Evolutionary conservation across 2,329 filamentous ascomycete species (phyloP).

Genomic region (Aureobasidium leucospermi): DNA sequence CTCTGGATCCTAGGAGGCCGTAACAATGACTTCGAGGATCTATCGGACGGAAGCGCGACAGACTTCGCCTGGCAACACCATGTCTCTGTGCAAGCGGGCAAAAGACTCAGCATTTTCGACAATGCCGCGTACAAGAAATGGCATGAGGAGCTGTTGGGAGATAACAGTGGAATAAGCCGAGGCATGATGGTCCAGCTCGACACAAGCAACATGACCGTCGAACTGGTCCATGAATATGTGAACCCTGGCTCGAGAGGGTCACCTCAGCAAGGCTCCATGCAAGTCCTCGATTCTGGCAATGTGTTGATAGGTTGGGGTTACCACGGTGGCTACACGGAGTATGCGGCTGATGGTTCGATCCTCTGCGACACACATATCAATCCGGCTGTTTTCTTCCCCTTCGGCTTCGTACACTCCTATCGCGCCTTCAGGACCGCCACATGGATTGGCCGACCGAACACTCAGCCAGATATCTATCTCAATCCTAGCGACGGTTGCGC

Average conservation of each 20-base stretch:
- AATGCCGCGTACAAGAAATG: conserved; percentile 10
- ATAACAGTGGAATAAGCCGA: conserved; percentile 21
- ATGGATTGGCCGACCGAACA: conserved; percentile 12
- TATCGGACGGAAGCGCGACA: conserved; percentile 7
- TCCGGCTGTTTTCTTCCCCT: conserved; percentile 25
- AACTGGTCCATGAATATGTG: conserved; percentile 21
- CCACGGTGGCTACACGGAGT: conserved; percentile 31
- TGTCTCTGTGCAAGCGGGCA: conserved; percentile 23
- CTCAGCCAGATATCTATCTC: conserved; percentile 29
- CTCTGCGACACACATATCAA: conserved; percentile 47
- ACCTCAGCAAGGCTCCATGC: conserved; percentile 45
- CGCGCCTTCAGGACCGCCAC: conserved; percentile 38
- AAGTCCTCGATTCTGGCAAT: conserved; percentile 45
- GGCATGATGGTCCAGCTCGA: conserved; percentile 18
- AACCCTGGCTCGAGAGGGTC: conserved; percentile 31
- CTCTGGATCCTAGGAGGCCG: conserved; percentile 39
- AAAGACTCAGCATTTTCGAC: conserved; percentile 19
- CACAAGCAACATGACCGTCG: conserved; percentile 21
- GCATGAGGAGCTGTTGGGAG: background rate
- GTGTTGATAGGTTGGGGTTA: conserved; percentile 51
- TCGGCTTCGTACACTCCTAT: conserved; percentile 37
- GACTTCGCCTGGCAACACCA: conserved; percentile 41
- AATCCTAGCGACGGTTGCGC: conserved; percentile 20
- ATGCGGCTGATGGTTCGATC: conserved; percentile 37
- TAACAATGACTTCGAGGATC: conserved; percentile 13